Base-by-base conservation (phyloP, 1,284 basidiomycete genomes). In the Boletus sp. region DNA sequence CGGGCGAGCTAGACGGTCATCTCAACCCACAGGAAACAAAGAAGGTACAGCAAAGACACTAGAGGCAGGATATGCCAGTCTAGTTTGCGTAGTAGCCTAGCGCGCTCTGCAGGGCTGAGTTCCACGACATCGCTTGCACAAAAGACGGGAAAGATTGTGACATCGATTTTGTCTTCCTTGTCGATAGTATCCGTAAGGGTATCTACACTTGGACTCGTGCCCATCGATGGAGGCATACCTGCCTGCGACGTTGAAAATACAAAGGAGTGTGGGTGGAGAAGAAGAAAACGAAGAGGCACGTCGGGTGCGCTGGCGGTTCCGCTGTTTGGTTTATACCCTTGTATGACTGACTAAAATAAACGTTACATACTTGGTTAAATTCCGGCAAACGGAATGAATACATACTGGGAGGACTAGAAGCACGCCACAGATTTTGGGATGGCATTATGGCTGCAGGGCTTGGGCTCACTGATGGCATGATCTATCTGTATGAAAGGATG, bases 41-140 rank as follows among this genome's bases (percentile, higher is more conserved):
- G 71, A 34, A 85, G 70, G 59, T 84, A 84, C n/a, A 85, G 66
- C 22, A 82, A 57, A 8, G 75, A 73, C 34, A 80, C 69, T 32
- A 76, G 69, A 4, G 78, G 78, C 25, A 80, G 54, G 12, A 80
- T 55, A 53, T 78, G 72, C 46, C 65, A 52, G 48, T 81, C 78
- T 37, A 80, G 61, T 57, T 77, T 80, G 41, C 75, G 66, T 46
- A 78, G 57, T 8, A 77, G 57, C 44, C 60, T 69, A 14, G 59
- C 52, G 35, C 61, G 64, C 48, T 72, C 69, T 16, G 42, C 53
- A 35, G 68, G 61, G 8, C 57, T 57, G 35, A 61, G 40, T 26
- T 55, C 53, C 36, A 48, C 35, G 5, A 39, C 25, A 36, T 56
- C 42, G 13, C 2, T 6, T 40, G 64, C 62, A 55, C 49, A 22